Evolutionary conservation across 2,329 filamentous ascomycete genomes (phyloP).

Genomic region (Aspergillus brunneoviolaceus): DNA sequence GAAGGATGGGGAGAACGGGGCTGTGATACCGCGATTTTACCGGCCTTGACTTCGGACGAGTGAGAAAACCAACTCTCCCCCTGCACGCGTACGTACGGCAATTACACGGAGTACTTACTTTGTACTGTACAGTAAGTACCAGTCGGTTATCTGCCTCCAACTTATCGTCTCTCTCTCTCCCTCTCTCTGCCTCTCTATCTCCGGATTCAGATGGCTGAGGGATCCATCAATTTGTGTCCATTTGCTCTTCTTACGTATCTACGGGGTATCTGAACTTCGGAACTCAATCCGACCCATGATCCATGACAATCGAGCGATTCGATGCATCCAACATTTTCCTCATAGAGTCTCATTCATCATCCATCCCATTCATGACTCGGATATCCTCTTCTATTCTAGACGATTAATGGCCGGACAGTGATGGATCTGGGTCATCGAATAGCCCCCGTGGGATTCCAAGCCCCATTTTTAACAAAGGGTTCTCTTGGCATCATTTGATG

Average conservation of each 20-base stretch:
- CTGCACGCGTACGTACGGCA: not conserved
- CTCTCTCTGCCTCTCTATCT: not conserved
- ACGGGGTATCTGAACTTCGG: not conserved
- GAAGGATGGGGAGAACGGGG: not conserved
- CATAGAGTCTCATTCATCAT: not conserved
- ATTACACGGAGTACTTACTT: not conserved
- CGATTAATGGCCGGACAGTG: too few species aligned
- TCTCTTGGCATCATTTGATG: conserved; percentile 24
- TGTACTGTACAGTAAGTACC: too few species aligned
- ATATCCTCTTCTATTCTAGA: not conserved
- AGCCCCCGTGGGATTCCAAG: not conserved
- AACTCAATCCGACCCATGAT: not conserved
- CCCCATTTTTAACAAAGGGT: not conserved
- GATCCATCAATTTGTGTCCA: not conserved
- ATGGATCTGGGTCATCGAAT: not conserved
- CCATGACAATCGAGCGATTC: not conserved
- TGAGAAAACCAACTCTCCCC: not conserved
- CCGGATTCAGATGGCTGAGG: not conserved
- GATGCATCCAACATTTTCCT: not conserved
- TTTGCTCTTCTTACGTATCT: not conserved
- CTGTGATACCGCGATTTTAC: not conserved
- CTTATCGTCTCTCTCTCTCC: too few species aligned
- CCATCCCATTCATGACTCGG: not conserved
- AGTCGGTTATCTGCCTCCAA: not conserved
- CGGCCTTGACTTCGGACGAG: not conserved